Conservation (phyloP, 352 stramenopile genomes). For the Plasmopara viticola region DNA sequence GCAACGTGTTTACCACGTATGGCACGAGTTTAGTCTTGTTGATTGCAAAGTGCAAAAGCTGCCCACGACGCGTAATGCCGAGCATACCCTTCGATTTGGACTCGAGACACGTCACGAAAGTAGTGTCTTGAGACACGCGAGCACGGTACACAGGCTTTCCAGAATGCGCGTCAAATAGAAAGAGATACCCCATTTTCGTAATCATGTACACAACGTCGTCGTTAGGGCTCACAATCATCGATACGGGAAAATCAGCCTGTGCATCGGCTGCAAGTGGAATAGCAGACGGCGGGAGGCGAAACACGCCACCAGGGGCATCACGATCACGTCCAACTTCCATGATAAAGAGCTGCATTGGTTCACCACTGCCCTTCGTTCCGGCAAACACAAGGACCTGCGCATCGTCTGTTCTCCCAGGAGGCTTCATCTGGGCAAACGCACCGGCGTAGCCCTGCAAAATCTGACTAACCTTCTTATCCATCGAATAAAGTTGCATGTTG, state of each 20-base stretch:
- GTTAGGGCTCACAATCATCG: constrained; percentile 88
- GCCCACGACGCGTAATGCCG: constrained; percentile 95
- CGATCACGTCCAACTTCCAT: constrained; percentile 99
- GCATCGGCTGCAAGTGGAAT: constrained; percentile 97
- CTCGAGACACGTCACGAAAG: constrained; percentile 93
- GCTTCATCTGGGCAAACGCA: constrained; percentile 95
- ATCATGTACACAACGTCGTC: constrained; percentile 98
- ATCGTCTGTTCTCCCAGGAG: constrained; percentile 89
- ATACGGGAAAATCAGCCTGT: constrained; percentile 97
- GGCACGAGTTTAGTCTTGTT: constrained; percentile 97
- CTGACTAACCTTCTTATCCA: constrained; percentile 99
- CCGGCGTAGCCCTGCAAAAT: constrained; percentile 95
- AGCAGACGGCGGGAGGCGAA: constrained; percentile 88
- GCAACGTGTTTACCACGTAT: constrained; percentile 97
- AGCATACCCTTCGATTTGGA: constrained; percentile 94
- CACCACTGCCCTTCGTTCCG: constrained; percentile 72
- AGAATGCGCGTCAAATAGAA: constrained; percentile 98
- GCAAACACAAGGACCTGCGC: constrained; percentile 86
- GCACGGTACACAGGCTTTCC: constrained; percentile 98
- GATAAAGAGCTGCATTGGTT: constrained; percentile 89
- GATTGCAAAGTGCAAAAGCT: constrained; percentile 95
- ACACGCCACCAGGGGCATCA: constrained; percentile 91
- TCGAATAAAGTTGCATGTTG: constrained; percentile 98
- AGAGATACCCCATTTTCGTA: constrained; percentile 99
- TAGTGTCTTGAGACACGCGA: constrained; percentile 96